A percentile compares a stretch with the other conserved stretches of the same genome.
These are phyloP conservation scores for Sclerotinia nivalis DNA, from an alignment of 2,329 filamentous ascomycete genomes.

Conservation along the genomic window DNA sequence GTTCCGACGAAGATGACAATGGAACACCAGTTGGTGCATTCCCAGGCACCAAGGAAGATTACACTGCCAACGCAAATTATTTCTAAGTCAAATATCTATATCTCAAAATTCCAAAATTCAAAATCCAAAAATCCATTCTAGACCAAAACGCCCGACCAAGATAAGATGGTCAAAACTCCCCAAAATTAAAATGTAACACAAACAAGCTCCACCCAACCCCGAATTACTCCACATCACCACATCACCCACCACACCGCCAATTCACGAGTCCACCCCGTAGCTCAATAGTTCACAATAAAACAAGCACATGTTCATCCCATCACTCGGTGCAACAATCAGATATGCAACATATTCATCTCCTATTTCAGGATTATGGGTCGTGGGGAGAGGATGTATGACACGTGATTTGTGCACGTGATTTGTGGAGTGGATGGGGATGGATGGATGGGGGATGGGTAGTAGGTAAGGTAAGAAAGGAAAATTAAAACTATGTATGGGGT, in stretches of 20 bases:
- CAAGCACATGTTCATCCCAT: not conserved
- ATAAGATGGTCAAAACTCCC: not conserved
- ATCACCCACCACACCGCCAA: not conserved
- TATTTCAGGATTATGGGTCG: not conserved
- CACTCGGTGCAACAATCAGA: conserved; percentile 24
- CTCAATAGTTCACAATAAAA: not conserved
- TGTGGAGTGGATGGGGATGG: no score
- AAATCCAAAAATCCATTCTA: not conserved
- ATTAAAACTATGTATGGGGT: no score
- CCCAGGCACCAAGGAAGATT: conserved; percentile 49
- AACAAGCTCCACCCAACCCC: conserved; percentile 5
- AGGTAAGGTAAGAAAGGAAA: no score
- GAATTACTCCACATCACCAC: conserved; percentile 14
- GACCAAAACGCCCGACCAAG: not conserved
- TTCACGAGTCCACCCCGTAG: not conserved
- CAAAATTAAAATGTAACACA: conserved; percentile 15
- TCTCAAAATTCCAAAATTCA: not conserved
- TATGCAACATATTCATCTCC: conserved; percentile 19
- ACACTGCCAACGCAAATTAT: conserved; percentile 40
- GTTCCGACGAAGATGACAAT: conserved; percentile 45
- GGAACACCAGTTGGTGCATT: conserved; percentile 50
- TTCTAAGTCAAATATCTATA: conserved; percentile 27
- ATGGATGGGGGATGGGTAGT: no score
- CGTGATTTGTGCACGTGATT: no score
- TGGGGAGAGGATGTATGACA: not conserved